A percentile compares a stretch with the other conserved stretches of the same genome.
Conservation (phyloP, 805 yeast genomes). For the Myxozyma neotropica region DNA sequence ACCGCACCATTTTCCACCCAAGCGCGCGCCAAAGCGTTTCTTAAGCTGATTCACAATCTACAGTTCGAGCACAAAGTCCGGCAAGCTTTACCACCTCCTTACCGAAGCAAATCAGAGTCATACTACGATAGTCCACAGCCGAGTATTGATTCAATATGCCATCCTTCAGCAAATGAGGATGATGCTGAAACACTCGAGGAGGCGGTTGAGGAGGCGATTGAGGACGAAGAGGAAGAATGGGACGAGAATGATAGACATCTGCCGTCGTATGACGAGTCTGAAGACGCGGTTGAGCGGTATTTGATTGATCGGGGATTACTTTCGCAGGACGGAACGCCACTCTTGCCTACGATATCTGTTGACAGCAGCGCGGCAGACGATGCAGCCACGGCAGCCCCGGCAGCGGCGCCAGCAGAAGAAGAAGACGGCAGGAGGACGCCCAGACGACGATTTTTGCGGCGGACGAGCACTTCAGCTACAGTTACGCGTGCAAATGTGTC, state of each 20-base stretch:
- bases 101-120: conserved; percentile 33
- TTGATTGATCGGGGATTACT: conserved; percentile 32
- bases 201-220: conserved; percentile 29
- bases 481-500: background rate
- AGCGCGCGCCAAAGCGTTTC: conserved; percentile 36
- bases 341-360: conserved; percentile 16
- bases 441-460: conserved; percentile 2
- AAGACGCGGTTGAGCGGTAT: conserved; percentile 33
- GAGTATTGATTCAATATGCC: background rate
- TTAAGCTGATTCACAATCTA: conserved; percentile 39
- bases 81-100: conserved; percentile 41
- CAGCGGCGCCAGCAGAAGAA: background rate
- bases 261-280: conserved; percentile 32
- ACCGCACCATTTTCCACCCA: conserved; percentile 39
- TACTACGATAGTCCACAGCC: conserved; percentile 14
- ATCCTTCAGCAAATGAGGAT: background rate
- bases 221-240: conserved; percentile 33
- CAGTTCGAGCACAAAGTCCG: conserved; percentile 42
- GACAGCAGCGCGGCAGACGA: background rate
- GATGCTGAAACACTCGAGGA: conserved; percentile 5
- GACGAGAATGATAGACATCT: conserved; percentile 27
- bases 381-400: background rate
- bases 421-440: background rate
- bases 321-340: conserved; percentile 28
- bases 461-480: conserved; percentile 13